These are phyloP conservation scores for Puccinia polysora DNA, from an alignment of 1,284 basidiomycete species.

Conservation along the genomic window DNA sequence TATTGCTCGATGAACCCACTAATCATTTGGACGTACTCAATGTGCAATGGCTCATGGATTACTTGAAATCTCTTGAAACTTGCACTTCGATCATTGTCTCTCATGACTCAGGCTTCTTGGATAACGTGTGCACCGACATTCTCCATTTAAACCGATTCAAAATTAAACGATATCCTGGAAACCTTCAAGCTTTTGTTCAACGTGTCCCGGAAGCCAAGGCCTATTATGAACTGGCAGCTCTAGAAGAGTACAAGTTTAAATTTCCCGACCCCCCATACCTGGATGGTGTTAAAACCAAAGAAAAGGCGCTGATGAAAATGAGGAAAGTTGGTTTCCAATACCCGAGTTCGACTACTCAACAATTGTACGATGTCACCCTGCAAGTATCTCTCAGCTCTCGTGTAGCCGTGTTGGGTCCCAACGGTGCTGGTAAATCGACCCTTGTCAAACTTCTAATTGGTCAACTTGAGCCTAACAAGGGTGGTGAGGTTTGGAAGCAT, in stretches of 20 bases:
- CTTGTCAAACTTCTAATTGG: conserved; percentile 98
- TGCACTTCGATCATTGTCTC: conserved; percentile 95
- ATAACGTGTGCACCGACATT: conserved; percentile 97
- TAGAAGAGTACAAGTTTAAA: conserved; percentile 95
- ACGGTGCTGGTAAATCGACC: conserved; percentile 97
- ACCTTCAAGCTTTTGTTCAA: conserved; percentile 92
- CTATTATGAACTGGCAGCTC: conserved; percentile 89
- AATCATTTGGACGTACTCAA: conserved; percentile 98
- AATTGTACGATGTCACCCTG: conserved; percentile 88
- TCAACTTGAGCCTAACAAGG: conserved; percentile 92
- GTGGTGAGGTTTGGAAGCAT: conserved; percentile 97
- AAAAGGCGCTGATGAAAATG: conserved; percentile 96
- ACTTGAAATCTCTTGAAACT: conserved; percentile 77
- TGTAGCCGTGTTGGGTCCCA: conserved; percentile 92
- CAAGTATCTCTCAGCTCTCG: conserved; percentile 95
- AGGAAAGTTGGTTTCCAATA: conserved; percentile 96
- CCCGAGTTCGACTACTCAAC: conserved; percentile 74
- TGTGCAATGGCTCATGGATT: conserved; percentile 92
- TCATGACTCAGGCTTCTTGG: conserved; percentile 97
- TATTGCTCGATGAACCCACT: conserved; percentile 93
- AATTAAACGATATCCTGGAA: conserved; percentile 93
- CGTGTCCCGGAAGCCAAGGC: conserved; percentile 94
- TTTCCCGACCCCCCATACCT: conserved; percentile 90
- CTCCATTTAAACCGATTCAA: conserved; percentile 99
- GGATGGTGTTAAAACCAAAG: conserved; percentile 99